phyloP scores from a whole-genome alignment of 106 monocot species.

The Dendrobium chrysotoxum region DNA sequence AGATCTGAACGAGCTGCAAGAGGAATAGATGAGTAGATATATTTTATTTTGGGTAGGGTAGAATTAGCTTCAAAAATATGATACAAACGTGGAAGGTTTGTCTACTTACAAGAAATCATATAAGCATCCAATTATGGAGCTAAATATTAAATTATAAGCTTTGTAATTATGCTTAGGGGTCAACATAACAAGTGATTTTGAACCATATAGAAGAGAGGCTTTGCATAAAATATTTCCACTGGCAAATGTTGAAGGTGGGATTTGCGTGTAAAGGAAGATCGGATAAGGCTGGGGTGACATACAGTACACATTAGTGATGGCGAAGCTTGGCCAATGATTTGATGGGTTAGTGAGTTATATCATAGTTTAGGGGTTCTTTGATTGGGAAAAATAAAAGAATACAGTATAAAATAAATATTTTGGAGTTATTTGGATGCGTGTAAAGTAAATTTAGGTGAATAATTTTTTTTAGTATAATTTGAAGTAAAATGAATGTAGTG shows the following conservation, averaged over 20 bases:
- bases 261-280: slow-evolving; percentile 3
- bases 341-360: not conserved
- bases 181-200: not conserved
- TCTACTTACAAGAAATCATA: not conserved
- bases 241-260: not conserved
- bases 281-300: not conserved
- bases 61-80: too few species aligned
- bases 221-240: not conserved
- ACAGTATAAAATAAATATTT: too few species aligned
- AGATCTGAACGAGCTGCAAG: too few species aligned
- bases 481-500: too few species aligned
- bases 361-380: not conserved
- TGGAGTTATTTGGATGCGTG: too few species aligned
- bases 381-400: too few species aligned
- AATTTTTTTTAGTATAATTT: too few species aligned
- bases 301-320: not conserved
- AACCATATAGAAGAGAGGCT: not conserved
- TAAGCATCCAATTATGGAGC: not conserved
- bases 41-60: not conserved
- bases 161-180: not conserved
- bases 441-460: too few species aligned
- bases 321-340: not conserved
- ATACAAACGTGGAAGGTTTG: too few species aligned
- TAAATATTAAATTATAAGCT: not conserved
- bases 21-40: not conserved